phyloP scores from a whole-genome alignment of 768 basidiomycete species.

The Trametes cinnabarina region DNA sequence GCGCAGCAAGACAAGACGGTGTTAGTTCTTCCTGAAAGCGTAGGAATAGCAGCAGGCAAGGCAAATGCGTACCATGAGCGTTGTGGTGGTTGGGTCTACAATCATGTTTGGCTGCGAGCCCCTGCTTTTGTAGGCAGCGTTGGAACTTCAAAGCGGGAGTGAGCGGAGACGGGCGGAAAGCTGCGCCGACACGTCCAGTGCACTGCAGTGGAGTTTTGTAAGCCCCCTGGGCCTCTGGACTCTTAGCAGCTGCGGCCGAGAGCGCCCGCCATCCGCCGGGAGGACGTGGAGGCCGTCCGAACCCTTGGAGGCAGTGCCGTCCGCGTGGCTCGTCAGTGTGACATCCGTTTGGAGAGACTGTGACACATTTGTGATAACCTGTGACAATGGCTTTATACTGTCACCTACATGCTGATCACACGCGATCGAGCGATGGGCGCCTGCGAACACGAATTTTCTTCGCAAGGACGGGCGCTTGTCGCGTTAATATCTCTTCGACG shows the following conservation, averaged over 20 bases:
- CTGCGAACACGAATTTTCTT: slow-evolving; percentile 7
- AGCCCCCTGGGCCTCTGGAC: neutral
- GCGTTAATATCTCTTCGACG: slow-evolving; percentile 2
- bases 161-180: neutral
- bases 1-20: neutral
- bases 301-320: slow-evolving; percentile 4
- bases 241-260: neutral
- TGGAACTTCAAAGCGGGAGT: neutral
- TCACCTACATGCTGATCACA: slow-evolving; percentile 1
- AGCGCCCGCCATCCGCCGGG: neutral
- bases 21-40: no score
- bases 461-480: slow-evolving; percentile 2
- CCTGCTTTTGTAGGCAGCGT: slow-evolving; percentile 9
- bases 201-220: slow-evolving; percentile 9
- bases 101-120: slow-evolving; percentile 12
- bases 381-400: neutral
- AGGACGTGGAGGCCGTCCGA: neutral
- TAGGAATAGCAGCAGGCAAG: no score
- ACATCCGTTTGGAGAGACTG: neutral
- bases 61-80: slow-evolving; percentile 16
- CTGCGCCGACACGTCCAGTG: neutral
- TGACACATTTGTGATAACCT: neutral
- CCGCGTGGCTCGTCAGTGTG: neutral
- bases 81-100: slow-evolving; percentile 16
- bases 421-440: slow-evolving; percentile 12